Evolutionary conservation across 257 asterid genomes (phyloP), one percentile per base, ranked within the genome.

Genomic region (Galeopsis tetrahit): DNA sequence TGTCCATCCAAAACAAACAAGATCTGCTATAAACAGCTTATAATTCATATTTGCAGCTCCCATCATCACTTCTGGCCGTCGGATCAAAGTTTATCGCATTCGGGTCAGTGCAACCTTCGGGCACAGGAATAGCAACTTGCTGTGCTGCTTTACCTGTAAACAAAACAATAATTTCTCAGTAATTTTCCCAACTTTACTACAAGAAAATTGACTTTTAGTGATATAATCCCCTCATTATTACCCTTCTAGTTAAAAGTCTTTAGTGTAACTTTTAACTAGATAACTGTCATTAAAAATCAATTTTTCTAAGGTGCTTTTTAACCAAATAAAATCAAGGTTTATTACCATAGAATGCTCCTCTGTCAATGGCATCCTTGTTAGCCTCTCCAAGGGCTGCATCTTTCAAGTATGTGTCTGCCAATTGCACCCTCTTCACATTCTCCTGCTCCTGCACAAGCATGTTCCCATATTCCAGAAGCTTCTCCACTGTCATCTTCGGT

Each of bases 301-400:
- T 21, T 21, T 21, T 21, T 21, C 28, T 0, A 21, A 0, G 1
- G 1, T 21, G 28, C 28, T 21, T 21, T 21, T 21, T 21, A 21
- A 21, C 28, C 28, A 21, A 15, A 48, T 13, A 2, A 13, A 15
- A 52, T 61, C 71, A 43, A 63, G 2, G 6, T 62, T 66, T 32
- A 73, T 68, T 43, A 79, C 89, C 83, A 68, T 82, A 91, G 91
- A 78, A 91, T 57, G 72, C 66, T 52, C 97, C 97, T 0, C 77
- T 72, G 0, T 82, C 78, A 8, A 89, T 79, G 31, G 90, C 43
- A 17, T 91, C 97, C 65, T 73, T 80, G 86, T 91, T 91, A 60
- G 97, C 97, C 5, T 91, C 91, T 49, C 96, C 97, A 4, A 91
- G 88, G 9, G 97, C 95, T 44, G 97, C 97, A 76, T 85, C 87